phyloP scores from a whole-genome alignment of 148 eudicot genomes.

The Chenopodium suecicum region DNA sequence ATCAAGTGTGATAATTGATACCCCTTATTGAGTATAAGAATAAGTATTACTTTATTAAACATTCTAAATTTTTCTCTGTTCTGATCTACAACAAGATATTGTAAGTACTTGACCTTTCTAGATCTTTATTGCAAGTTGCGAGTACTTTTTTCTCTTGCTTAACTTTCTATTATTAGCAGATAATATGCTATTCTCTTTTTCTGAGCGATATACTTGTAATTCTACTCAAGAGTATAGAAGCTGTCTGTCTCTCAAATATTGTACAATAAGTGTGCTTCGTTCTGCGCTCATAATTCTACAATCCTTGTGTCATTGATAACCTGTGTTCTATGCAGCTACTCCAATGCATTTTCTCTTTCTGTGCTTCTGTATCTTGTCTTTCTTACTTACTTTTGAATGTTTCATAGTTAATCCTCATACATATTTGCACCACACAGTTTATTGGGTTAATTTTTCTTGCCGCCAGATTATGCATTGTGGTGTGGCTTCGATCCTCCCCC shows the following conservation, averaged over 20 bases:
- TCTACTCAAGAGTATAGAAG: neutral
- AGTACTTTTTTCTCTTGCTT: too few species aligned
- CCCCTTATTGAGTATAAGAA: constrained; percentile 2
- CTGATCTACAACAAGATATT: too few species aligned
- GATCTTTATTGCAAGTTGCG: neutral
- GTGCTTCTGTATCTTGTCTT: neutral
- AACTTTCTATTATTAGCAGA: too few species aligned
- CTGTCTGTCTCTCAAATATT: neutral
- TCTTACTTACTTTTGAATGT: neutral
- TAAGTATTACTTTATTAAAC: neutral
- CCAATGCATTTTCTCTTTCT: neutral
- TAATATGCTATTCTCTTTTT: neutral
- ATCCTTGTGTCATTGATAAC: too few species aligned
- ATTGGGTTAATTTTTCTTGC: neutral
- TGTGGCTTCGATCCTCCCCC: neutral
- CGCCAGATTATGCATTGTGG: neutral
- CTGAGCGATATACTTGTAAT: neutral
- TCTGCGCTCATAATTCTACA: too few species aligned
- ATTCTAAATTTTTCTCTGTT: too few species aligned
- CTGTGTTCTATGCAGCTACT: neutral
- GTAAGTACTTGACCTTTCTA: neutral
- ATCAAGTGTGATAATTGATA: neutral
- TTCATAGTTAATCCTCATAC: neutral
- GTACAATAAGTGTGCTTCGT: too few species aligned
- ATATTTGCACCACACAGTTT: neutral